phyloP scores from a whole-genome alignment of 2,329 filamentous ascomycete genomes.

The Aureobasidium sp. region DNA sequence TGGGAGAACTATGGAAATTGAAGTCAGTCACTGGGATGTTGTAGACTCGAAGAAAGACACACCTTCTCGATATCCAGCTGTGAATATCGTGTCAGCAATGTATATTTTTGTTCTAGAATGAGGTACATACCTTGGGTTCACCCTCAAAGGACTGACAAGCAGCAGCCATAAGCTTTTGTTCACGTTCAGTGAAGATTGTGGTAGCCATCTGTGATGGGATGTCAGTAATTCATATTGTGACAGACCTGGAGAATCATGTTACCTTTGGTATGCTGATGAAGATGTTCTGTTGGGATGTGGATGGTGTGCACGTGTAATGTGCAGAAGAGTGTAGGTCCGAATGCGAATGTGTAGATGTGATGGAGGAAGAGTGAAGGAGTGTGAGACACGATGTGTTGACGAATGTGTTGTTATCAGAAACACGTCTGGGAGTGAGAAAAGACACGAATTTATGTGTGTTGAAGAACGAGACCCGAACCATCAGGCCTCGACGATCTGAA shows the following conservation, averaged over 20 bases:
- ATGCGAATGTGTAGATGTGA: not conserved
- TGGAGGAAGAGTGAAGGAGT: not conserved
- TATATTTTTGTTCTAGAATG: not conserved
- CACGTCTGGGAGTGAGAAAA: not conserved
- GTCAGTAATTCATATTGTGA: not conserved
- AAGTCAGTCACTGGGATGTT: not conserved
- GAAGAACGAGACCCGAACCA: no score
- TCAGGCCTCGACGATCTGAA: no score
- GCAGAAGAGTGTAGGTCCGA: not conserved
- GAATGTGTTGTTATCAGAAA: not conserved
- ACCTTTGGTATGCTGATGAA: not conserved
- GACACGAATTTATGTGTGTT: not conserved
- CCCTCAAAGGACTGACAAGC: conserved; percentile 25
- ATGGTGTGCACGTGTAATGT: not conserved
- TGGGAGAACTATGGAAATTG: conserved; percentile 17
- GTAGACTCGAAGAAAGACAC: not conserved
- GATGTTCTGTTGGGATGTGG: not conserved
- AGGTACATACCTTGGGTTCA: conserved; percentile 22
- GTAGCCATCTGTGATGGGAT: not conserved
- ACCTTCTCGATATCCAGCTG: conserved; percentile 24
- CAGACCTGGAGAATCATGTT: not conserved
- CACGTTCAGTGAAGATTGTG: conserved; percentile 21
- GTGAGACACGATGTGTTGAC: not conserved
- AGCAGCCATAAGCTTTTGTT: conserved; percentile 21
- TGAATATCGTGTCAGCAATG: not conserved